Evolutionary conservation across 768 basidiomycete genomes (phyloP).

Genomic region (Pleurotus eryngii): DNA sequence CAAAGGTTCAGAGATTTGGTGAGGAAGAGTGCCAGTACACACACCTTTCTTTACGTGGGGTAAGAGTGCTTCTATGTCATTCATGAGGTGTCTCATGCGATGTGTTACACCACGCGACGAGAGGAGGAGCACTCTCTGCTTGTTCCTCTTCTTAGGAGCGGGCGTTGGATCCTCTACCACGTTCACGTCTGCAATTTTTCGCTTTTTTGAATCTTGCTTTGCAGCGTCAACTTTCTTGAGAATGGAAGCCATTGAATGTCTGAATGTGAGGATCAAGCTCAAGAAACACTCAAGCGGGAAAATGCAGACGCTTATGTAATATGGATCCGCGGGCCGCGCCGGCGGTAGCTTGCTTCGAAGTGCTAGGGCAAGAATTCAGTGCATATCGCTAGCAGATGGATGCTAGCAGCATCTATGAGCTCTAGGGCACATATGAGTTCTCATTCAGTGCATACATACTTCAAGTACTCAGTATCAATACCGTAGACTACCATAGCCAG

Average conservation of each 20-base stretch:
- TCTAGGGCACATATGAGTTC: too few species aligned
- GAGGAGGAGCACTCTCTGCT: slow-evolving; percentile 90
- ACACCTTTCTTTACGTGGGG: slow-evolving; percentile 97
- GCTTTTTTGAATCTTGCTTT: slow-evolving; percentile 51
- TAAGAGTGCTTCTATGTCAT: slow-evolving; percentile 82
- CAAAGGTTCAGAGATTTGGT: background rate
- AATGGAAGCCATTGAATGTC: slow-evolving; percentile 54
- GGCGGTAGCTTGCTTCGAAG: too few species aligned
- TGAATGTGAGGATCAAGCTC: too few species aligned
- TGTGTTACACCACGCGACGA: slow-evolving; percentile 94
- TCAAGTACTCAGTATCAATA: too few species aligned
- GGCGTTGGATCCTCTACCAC: slow-evolving; percentile 36
- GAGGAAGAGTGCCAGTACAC: slow-evolving; percentile 14
- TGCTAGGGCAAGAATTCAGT: too few species aligned
- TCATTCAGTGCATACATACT: too few species aligned
- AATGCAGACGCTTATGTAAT: slow-evolving; percentile 8
- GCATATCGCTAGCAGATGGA: too few species aligned
- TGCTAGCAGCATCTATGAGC: too few species aligned
- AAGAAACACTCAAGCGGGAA: background rate
- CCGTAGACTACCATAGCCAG: too few species aligned
- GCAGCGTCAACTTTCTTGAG: slow-evolving; percentile 57
- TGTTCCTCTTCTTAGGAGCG: slow-evolving; percentile 67
- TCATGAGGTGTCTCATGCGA: slow-evolving; percentile 97
- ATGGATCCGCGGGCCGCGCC: too few species aligned
- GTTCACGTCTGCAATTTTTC: slow-evolving; percentile 59